These are phyloP conservation scores for Mycena rosella DNA, from an alignment of 768 basidiomycete species.

Conservation along the genomic window DNA sequence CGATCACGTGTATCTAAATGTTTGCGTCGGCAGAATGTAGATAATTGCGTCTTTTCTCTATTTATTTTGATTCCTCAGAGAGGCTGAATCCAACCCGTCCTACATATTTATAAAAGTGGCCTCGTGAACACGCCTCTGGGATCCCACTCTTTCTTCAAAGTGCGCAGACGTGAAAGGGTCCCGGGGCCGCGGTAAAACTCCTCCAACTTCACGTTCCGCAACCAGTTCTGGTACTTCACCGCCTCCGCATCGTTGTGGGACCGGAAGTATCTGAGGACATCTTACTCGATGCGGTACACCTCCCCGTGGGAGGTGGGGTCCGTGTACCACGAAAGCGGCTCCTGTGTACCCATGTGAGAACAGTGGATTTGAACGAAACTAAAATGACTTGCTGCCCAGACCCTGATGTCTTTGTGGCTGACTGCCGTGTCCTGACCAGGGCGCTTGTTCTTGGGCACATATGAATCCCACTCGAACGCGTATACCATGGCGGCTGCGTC, in stretches of 20 bases:
- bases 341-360: no score
- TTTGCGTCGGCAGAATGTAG: no score
- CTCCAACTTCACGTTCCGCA: constrained; percentile 3
- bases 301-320: no score
- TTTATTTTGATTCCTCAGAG: no score
- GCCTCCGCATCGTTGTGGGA: background rate
- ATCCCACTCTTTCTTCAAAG: constrained; percentile 8
- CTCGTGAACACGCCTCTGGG: constrained; percentile 8
- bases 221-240: constrained; percentile 16
- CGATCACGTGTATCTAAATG: no score
- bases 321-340: no score
- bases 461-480: constrained; percentile 11
- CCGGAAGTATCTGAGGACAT: background rate
- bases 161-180: constrained; percentile 1
- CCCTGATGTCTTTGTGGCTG: constrained; percentile 2
- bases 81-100: no score
- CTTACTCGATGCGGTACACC: background rate
- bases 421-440: background rate
- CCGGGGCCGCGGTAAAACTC: constrained; percentile 2
- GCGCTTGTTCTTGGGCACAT: background rate
- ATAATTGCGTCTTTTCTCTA: no score
- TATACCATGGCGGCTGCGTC: constrained; percentile 1
- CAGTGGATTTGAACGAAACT: background rate
- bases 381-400: constrained; percentile 4
- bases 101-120: no score